Conservation (phyloP, 768 basidiomycete species). For the Rhodotorula graminis region DNA sequence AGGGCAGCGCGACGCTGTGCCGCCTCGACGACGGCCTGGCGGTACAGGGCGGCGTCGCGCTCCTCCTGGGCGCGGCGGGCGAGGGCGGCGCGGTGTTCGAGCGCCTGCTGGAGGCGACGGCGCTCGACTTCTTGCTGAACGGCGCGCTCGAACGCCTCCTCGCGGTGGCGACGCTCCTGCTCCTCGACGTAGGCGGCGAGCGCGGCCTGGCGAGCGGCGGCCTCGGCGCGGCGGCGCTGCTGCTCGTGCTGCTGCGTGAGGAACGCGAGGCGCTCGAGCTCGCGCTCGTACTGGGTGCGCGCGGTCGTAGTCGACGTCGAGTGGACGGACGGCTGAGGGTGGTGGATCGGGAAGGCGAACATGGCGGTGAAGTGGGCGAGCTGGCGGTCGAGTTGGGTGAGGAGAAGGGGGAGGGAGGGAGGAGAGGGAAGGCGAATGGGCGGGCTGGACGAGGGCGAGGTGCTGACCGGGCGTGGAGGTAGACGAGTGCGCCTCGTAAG, state of each 20-base stretch:
- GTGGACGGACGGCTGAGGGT: too few relatives aligned
- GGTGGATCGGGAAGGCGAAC: too few relatives aligned
- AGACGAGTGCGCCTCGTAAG: too few relatives aligned
- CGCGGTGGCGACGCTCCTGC: not conserved
- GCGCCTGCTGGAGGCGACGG: not conserved
- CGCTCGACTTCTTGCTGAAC: slow-evolving; percentile 1
- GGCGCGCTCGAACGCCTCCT: slow-evolving; percentile 4
- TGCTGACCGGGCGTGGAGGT: too few relatives aligned
- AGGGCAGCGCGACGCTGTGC: not conserved
- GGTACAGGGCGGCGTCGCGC: not conserved
- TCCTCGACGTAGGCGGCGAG: not conserved
- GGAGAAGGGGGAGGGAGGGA: too few relatives aligned
- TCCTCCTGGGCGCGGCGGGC: not conserved
- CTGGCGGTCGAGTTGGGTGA: too few relatives aligned
- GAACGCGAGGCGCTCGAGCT: not conserved
- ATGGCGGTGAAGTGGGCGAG: too few relatives aligned
- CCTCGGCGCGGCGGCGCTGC: not conserved
- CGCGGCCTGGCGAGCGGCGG: not conserved
- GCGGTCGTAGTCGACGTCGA: too few relatives aligned
- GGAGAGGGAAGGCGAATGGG: too few relatives aligned
- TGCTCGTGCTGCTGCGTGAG: not conserved
- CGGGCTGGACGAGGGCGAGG: too few relatives aligned
- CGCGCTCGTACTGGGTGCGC: not conserved
- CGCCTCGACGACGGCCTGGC: not conserved
- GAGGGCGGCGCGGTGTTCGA: not conserved